phyloP scores from a whole-genome alignment of 148 eudicot genomes.

The Chenopodium suecicum region DNA sequence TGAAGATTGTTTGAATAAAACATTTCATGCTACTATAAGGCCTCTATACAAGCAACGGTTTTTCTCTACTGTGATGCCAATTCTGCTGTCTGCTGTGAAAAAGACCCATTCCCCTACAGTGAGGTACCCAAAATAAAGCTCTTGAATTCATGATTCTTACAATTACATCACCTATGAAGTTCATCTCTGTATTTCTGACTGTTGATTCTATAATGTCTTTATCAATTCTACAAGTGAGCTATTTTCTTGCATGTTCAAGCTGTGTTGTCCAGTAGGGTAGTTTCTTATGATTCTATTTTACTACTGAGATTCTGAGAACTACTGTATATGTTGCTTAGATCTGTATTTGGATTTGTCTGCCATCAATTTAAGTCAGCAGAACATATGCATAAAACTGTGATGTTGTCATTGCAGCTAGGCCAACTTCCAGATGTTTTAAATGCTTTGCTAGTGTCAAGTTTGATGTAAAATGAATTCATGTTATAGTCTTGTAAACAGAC shows the following conservation, averaged over 20 bases:
- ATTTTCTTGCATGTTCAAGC: background rate
- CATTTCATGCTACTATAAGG: conserved; percentile 65
- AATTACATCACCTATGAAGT: background rate
- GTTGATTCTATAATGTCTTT: background rate
- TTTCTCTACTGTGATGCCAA: conserved; percentile 69
- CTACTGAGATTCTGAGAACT: background rate
- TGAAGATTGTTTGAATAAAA: conserved; percentile 76
- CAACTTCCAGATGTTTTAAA: background rate
- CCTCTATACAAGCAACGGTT: conserved; percentile 96
- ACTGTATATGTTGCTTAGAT: no score
- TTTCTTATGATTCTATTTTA: background rate
- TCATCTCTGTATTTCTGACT: background rate
- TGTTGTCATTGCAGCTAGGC: background rate
- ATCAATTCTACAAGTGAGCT: background rate
- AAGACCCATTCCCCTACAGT: conserved; percentile 40
- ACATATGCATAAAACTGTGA: background rate
- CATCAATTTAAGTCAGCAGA: background rate
- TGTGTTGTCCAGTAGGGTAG: background rate
- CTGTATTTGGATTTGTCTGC: background rate
- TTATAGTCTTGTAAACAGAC: background rate
- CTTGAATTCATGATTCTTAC: background rate
- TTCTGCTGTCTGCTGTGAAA: conserved; percentile 47
- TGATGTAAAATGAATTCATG: background rate
- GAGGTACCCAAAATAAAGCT: conserved; percentile 44
- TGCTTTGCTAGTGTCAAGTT: background rate